phyloP scores from a whole-genome alignment of 306 rosid species.

The Mimosa pudica region DNA sequence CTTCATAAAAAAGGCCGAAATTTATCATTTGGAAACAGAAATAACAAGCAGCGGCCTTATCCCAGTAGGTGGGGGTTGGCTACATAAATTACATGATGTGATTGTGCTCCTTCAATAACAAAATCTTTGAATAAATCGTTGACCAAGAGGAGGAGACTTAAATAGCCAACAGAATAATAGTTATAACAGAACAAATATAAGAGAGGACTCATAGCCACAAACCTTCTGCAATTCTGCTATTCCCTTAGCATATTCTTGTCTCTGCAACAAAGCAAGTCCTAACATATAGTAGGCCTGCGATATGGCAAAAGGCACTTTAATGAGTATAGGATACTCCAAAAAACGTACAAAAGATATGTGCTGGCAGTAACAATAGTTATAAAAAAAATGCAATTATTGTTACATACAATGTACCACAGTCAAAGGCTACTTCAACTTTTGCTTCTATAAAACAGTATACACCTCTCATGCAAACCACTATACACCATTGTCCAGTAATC shows the following conservation, averaged over 20 bases:
- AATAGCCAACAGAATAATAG: too few relatives aligned
- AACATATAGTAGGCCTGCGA: constrained; percentile 87
- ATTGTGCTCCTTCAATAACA: too few relatives aligned
- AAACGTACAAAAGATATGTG: not conserved
- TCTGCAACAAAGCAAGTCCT: constrained; percentile 81
- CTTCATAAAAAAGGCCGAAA: constrained; percentile 25
- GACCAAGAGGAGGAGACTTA: too few relatives aligned
- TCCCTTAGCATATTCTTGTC: constrained; percentile 63
- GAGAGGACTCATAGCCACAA: constrained; percentile 28
- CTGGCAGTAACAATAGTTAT: not conserved
- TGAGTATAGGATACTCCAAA: constrained; percentile 26
- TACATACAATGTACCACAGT: constrained; percentile 9
- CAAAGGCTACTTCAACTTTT: constrained; percentile 13
- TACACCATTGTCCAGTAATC: constrained; percentile 1
- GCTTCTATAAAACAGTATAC: constrained; percentile 1
- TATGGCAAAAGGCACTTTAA: constrained; percentile 25
- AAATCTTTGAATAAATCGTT: too few relatives aligned
- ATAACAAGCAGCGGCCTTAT: not conserved
- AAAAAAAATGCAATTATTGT: constrained; percentile 13
- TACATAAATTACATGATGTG: too few relatives aligned
- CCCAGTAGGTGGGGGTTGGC: too few relatives aligned
- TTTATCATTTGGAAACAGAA: not conserved
- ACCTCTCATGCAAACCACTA: constrained; percentile 20
- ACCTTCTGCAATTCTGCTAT: constrained; percentile 83
- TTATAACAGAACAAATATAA: constrained; percentile 27